Conservation (phyloP, 768 basidiomycete species). For the Leccinum incarnatum region DNA sequence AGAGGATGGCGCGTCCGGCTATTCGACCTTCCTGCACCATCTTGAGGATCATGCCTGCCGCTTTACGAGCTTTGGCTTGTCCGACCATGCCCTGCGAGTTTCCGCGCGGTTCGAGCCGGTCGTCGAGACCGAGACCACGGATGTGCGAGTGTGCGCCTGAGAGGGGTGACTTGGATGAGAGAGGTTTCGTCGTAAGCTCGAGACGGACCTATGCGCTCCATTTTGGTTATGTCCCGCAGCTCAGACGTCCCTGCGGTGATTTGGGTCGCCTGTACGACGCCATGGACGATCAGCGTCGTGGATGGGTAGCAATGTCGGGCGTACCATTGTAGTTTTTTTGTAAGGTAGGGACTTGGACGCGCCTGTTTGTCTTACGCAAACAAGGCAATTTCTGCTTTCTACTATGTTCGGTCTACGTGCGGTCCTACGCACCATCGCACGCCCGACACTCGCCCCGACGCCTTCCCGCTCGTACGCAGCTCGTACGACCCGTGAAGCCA, state of each 20-base stretch:
- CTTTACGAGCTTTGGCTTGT: constrained; percentile 93
- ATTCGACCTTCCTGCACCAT: constrained; percentile 98
- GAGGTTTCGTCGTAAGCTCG: too few relatives aligned
- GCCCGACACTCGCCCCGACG: constrained; percentile 1
- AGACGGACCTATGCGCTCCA: constrained; percentile 76
- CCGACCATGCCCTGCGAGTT: constrained; percentile 97
- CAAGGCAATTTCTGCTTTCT: constrained; percentile 2
- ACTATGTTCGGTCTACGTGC: constrained; percentile 21
- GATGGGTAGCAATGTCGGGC: neutral
- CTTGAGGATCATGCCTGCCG: constrained; percentile 95
- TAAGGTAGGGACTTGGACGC: constrained; percentile 16
- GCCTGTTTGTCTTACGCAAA: constrained; percentile 36
- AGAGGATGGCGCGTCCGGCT: constrained; percentile 93
- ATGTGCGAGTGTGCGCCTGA: constrained; percentile 92
- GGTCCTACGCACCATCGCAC: constrained; percentile 15
- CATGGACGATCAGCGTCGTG: constrained; percentile 8
- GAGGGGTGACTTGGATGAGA: neutral
- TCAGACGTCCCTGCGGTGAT: constrained; percentile 78
- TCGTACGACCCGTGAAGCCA: constrained; percentile 29
- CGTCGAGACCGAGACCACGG: constrained; percentile 91
- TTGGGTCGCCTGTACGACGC: constrained; percentile 51
- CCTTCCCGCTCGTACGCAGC: constrained; percentile 36
- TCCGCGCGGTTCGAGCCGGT: constrained; percentile 82
- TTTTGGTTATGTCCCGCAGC: constrained; percentile 84
- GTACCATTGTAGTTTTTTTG: constrained; percentile 29